Base-by-base conservation (phyloP, 768 basidiomycete species). In the Auriscalpium orientale region DNA sequence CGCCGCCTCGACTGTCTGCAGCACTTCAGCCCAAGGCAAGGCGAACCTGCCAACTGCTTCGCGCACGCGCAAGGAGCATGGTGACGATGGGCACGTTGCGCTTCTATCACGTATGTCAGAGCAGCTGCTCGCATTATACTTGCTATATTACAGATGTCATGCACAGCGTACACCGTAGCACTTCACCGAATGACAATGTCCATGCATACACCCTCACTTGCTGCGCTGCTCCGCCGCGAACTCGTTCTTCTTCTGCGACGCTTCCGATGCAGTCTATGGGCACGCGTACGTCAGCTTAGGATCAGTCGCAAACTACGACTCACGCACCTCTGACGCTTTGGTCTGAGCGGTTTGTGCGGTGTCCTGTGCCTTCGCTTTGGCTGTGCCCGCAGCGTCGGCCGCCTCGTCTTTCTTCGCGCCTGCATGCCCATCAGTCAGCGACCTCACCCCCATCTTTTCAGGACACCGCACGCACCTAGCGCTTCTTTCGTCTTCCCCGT, bases 401-500 rank as follows among this genome's bases (percentile, higher is more conserved):
- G 50, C 46, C 35, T 16, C 38, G 4, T 56, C 58, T 16, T 59
- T 61, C 35, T 40, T 51, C 16, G 44, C 18, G 16, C 58, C 60
- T 61, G 11, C 16, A 46, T 16, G 21, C 35, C n/a, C 11, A 44
- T 35, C 0, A 18, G 11, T 54, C 16, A 50, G 18, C 22, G 22
- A 1, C 1, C 10, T 15, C 11, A 11, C 2, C 1, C n/a, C 2
- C 28, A 28, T 3, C 28, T 2, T 3, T 3, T 28, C 8, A 5
- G 11, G 28, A 16, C 11, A 16, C 28, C 18, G 33, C 36, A 21
- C 59, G 46, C 35, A 61, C 60, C 58, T 3, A 56, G 11, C 13
- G 53, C 53, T 51, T 61, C 45, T 18, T 56, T 61, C 37, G 58
- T 47, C 48, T 59, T 59, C 58, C 59, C 58, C 34, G 60, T 53